Evolutionary conservation across 1,284 basidiomycete species (phyloP), one percentile per base, ranked within the genome.

Genomic region (Phenoliferia sp.): DNA sequence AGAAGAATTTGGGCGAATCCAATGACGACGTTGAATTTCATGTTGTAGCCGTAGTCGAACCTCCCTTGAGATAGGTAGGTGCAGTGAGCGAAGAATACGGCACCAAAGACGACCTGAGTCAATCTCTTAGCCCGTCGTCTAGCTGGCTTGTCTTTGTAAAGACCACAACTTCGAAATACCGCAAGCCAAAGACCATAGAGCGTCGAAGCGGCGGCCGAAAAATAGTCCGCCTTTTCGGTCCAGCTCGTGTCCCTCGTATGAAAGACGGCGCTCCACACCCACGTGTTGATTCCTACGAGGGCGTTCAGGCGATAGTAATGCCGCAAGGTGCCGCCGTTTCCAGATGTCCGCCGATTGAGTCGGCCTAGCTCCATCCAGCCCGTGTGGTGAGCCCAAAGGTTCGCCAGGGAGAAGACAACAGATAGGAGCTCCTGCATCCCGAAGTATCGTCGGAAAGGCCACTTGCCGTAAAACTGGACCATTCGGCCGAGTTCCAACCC

Each of bases 11-110:
- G 80, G 83, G 80, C 39, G 28, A 83, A 65, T 1, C 92, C 95
- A 64, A 98, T 77, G 61, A 82, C 75, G 72, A 95, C 81, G 78
- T 94, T 94, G 82, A 92, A 92, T 0, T 84, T 77, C 81, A 97
- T 92, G 82, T 99, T 98, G 82, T 98, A 99, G 9, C 88, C 82
- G 79, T 99, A 99, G 79, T 98, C 91, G 81, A 98, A 97, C 33
- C 89, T 86, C 39, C 87, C 87, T 32, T 88, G 83, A 36, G 88
- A 78, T 62, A 96, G 84, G 79, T 94, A 94, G n/a, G 86, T 83
- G 64, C 93, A 79, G 76, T 95, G 93, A 17, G 79, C 80, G 50
- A 87, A 59, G 79, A 85, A 91, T n/a, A 79, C 75, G 10, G 85
- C 22, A 16, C 79, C 76, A 77, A 85, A 88, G 1, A 58, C 62